phyloP scores from a whole-genome alignment of 495 filamentous ascomycete genomes.

The Aspergillus conjunctus region DNA sequence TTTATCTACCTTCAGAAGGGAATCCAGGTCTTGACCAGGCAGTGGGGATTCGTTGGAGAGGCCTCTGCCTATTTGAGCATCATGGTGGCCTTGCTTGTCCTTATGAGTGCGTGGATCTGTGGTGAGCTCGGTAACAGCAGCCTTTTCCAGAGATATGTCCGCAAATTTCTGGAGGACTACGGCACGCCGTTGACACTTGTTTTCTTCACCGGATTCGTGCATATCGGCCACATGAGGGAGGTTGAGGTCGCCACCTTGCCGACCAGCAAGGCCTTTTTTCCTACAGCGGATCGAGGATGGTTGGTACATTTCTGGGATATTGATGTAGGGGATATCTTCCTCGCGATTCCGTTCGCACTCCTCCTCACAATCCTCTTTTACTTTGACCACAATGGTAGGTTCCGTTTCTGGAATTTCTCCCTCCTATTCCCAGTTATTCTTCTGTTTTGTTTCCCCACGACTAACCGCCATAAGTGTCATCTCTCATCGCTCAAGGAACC shows the following conservation, averaged over 20 bases:
- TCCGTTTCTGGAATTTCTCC: background rate
- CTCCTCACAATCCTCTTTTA: slow-evolving; percentile 88
- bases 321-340: slow-evolving; percentile 70
- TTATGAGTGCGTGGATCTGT: slow-evolving; percentile 70
- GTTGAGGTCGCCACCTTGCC: slow-evolving; percentile 67
- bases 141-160: slow-evolving; percentile 69
- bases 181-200: slow-evolving; percentile 79
- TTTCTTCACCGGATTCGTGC: slow-evolving; percentile 87
- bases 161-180: slow-evolving; percentile 82
- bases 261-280: slow-evolving; percentile 76
- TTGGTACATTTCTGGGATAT: slow-evolving; percentile 89
- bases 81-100: slow-evolving; percentile 70
- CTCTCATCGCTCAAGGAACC: slow-evolving; percentile 87
- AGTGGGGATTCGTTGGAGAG: slow-evolving; percentile 55
- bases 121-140: slow-evolving; percentile 68
- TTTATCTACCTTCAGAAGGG: slow-evolving; percentile 87
- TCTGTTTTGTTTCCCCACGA: background rate
- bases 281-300: slow-evolving; percentile 78
- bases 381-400: slow-evolving; percentile 83
- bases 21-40: slow-evolving; percentile 72
- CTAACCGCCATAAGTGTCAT: slow-evolving; percentile 58
- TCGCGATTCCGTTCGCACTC: slow-evolving; percentile 86
- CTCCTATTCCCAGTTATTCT: background rate
- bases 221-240: slow-evolving; percentile 74
- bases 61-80: slow-evolving; percentile 74